Evolutionary conservation across 1,284 basidiomycete genomes (phyloP), one percentile per base, ranked within the genome.

Genomic region (Tilletia indica): DNA sequence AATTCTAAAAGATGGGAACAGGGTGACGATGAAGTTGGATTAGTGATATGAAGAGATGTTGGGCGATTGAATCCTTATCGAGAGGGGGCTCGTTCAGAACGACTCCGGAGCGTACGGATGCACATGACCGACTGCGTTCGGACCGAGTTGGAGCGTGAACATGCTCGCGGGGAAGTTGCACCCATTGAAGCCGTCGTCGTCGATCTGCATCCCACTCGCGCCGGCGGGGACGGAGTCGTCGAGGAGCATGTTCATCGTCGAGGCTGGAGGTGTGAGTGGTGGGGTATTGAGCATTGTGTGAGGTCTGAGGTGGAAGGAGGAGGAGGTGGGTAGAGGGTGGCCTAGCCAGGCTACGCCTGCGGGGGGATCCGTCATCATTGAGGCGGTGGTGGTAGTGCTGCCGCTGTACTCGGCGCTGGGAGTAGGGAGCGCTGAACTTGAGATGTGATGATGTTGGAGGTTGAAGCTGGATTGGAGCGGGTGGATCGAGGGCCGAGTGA

Each of bases 271-370:
- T 25, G 56, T 58, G 2, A 58, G 21, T 2, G 56, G 56, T 25
- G 56, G 56, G 3, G 56, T 45, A 3, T 45, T 45, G 3, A 45
- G 42, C 42, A 45, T 45, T 9, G 42, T 1, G 14, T 8, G 42
- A 9, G 42, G 9, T 14, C 42, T 45, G 42, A 8, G 6, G 42
- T 45, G 6, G 42, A 9, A 9, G 42, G 6, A 1, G 42, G 6
- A 45, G 9, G 42, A 45, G 42, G 34, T 64, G 14, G 31, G 61
- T 11, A 64, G 12, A 8, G 61, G 61, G 36, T 64, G 61, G 9
- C 61, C 61, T 5, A 42, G 61, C 61, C 61, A 64, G 9, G 61
- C 31, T 34, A 64, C 16, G 36, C 61, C 61, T 14, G 42, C 42
- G 14, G 42, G 42, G 1, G 42, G 14, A 45, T 45, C 42, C 42